Evolutionary conservation across 2,329 filamentous ascomycete genomes (phyloP), one percentile per base, ranked within the genome.

Genomic region (Niveomyces coronatus): DNA sequence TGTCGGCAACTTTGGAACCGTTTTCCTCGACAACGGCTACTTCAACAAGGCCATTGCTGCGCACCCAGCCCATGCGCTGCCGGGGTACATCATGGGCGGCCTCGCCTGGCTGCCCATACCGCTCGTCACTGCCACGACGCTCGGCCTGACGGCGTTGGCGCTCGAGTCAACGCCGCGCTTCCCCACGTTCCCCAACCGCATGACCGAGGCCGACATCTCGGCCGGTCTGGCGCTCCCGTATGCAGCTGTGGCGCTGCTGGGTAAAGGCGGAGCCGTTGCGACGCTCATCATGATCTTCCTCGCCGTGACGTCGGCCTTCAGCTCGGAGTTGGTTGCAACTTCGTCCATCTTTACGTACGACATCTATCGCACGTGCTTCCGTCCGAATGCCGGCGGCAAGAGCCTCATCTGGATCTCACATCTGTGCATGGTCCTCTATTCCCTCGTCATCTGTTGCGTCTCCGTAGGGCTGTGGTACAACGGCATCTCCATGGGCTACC

Each of bases 21-120:
- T 93, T 4, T 93, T 93, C 64, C 69, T 86, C 31, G 86, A 93
- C 53, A 88, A 88, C 47, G 80, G 82, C 13, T 94, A 93, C 64
- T 94, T 87, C 63, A 91, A 94, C 69, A 94, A 94, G 60, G 87
- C 86, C 13, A 94, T 94, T 50, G 85, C 88, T 6, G 86, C 88
- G 0, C 82, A 78, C 16, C 86, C 86, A 1, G 82, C 89, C 0
- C 79, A 89, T 44, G 88, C 87, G 0, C 74, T 95, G 3, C 87
- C 87, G 0, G 87, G 87, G 14, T 94, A 94, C 53, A 80, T 94
- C 39, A 73, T 89, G 44, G 87, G 87, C 5, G 87, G 88, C 16
- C 70, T 94, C 1, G 79, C 76, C 35, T 94, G 87, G 87, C 94
- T 94, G 49, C 87, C 87, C 1, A 93, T 95, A 37, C 88, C 88